Evolutionary conservation across 75 land plant species (phyloP).

Genomic region (Ceratopteris richardii): DNA sequence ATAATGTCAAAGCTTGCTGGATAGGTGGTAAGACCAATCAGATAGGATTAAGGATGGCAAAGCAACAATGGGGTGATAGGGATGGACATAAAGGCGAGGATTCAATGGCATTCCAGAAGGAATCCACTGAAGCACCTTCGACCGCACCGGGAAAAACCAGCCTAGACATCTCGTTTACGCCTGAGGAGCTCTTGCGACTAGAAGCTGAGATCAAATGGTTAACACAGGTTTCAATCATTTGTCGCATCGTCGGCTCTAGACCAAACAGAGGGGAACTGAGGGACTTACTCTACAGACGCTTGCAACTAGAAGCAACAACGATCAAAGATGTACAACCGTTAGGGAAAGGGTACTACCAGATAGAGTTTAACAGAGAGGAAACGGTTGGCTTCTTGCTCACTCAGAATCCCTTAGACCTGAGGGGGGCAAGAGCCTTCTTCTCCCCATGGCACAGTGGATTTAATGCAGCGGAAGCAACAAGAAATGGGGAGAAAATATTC

Average conservation of each 20-base stretch:
- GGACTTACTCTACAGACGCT: neutral
- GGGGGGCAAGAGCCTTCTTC: neutral
- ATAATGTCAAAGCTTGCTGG: no score
- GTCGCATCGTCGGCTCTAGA: neutral
- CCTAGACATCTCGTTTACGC: neutral
- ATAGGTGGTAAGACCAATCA: neutral
- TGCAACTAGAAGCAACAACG: neutral
- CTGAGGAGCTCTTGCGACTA: neutral
- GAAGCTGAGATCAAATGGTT: neutral
- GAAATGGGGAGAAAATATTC: neutral
- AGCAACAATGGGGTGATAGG: no score
- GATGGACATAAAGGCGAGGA: neutral
- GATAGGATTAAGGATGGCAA: slow-evolving; percentile 1
- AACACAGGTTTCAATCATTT: neutral
- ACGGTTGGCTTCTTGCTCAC: neutral
- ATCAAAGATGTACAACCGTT: neutral
- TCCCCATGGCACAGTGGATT: neutral
- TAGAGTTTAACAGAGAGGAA: neutral
- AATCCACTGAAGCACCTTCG: neutral
- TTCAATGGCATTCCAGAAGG: neutral
- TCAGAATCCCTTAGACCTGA: neutral
- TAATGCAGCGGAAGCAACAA: neutral
- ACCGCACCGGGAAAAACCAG: neutral
- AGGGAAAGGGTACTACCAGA: neutral
- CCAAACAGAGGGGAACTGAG: neutral